Evolutionary conservation across 2,329 filamentous ascomycete genomes (phyloP).

Genomic region (Akanthomyces uredinophilus): DNA sequence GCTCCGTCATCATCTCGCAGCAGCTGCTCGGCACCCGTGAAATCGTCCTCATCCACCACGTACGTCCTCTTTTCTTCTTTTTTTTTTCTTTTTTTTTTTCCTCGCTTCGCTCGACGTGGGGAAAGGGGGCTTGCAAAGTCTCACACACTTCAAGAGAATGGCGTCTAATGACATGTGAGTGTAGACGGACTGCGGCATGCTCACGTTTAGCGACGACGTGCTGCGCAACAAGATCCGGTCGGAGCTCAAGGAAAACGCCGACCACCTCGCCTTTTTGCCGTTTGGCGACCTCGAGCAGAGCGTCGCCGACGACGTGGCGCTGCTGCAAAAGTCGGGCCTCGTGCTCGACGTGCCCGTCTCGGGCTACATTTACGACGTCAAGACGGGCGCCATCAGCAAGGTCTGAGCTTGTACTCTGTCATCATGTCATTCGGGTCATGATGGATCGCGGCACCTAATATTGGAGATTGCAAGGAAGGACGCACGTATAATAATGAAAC

Average conservation of each 20-base stretch:
- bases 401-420: too few relatives aligned
- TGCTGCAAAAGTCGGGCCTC: conserved; percentile 54
- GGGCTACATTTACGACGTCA: conserved; percentile 75
- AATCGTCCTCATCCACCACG: conserved; percentile 68
- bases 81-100: not conserved
- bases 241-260: conserved; percentile 51
- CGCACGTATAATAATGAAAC: too few relatives aligned
- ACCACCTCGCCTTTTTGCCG: conserved; percentile 56
- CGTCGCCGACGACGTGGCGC: conserved; percentile 60
- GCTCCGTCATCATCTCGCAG: conserved; percentile 72
- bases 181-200: conserved; percentile 49
- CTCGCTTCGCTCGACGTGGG: not conserved
- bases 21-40: conserved; percentile 73
- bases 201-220: conserved; percentile 59
- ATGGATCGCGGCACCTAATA: too few relatives aligned
- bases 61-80: conserved; percentile 19
- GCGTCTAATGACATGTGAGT: too few relatives aligned
- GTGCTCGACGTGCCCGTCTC: conserved; percentile 59
- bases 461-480: too few relatives aligned
- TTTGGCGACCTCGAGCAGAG: conserved; percentile 61
- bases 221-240: conserved; percentile 50
- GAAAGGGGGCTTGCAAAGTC: not conserved
- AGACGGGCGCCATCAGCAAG: conserved; percentile 53
- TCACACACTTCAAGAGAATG: not conserved
- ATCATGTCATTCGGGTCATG: too few relatives aligned